phyloP scores from a whole-genome alignment of 1,284 basidiomycete species.

The Ustilago lituana region DNA sequence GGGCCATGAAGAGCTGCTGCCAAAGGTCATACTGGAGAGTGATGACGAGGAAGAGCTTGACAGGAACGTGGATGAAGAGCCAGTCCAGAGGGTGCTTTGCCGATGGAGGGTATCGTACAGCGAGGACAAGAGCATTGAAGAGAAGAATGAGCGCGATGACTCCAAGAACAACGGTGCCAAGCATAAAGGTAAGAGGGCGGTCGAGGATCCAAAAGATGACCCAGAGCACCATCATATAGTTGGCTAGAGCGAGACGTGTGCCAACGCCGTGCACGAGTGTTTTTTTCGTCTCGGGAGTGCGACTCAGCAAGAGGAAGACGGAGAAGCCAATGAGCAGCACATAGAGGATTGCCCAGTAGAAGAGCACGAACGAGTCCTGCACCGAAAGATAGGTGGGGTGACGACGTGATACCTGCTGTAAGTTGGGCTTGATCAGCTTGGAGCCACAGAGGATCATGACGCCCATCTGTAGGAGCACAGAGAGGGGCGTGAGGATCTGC shows the following conservation, averaged over 20 bases:
- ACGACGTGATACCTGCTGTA: conserved; percentile 40
- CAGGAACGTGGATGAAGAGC: conserved; percentile 70
- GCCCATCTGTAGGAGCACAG: conserved; percentile 48
- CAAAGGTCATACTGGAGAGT: conserved; percentile 70
- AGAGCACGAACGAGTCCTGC: conserved; percentile 73
- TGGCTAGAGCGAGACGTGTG: conserved; percentile 78
- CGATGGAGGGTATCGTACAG: conserved; percentile 61
- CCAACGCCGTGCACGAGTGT: conserved; percentile 75
- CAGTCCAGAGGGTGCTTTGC: conserved; percentile 70
- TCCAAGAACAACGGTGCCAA: conserved; percentile 49
- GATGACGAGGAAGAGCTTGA: conserved; percentile 70
- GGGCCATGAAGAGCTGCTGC: conserved; percentile 70
- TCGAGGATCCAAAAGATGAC: conserved; percentile 78
- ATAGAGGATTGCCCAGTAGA: conserved; percentile 73
- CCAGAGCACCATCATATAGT: conserved; percentile 84
- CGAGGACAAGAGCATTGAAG: conserved; percentile 53
- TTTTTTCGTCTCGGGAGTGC: conserved; percentile 79
- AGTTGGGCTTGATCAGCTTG: conserved; percentile 46
- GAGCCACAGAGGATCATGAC: conserved; percentile 49
- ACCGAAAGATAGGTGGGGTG: conserved; percentile 81
- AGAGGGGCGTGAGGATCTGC: conserved; percentile 51
- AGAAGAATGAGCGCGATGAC: conserved; percentile 52
- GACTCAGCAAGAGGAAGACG: conserved; percentile 76
- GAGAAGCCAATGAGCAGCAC: conserved; percentile 80
- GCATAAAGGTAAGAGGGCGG: conserved; percentile 45